Base-by-base conservation (phyloP, 257 asterid species). In the Lycium barbarum region DNA sequence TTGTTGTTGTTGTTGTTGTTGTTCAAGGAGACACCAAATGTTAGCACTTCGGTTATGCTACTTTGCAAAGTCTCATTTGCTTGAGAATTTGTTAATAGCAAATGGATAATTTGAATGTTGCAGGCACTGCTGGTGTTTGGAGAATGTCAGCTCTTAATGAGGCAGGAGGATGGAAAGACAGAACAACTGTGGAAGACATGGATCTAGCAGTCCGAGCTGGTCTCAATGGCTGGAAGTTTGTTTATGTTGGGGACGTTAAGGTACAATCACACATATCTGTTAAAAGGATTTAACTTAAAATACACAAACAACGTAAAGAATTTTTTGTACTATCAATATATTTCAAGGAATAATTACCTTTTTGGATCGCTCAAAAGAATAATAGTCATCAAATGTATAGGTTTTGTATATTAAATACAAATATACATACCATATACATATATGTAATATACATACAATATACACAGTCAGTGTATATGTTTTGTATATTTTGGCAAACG, bases 101-200 rank as follows among this genome's bases (percentile, higher is more conserved):
- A 20, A 20, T 49, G 38, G 17, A 12, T 20, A 12, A n/a, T 47
- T 6, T 33, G 53, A 33, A 54, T 33, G 18, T 45, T 86, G 72
- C 84, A 84, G 98, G 98, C 84, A 96, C 99, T 63, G 99, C 99
- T 74, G 99, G 99, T 43, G 97, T 96, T 26, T 94, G 99, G 99
- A 92, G 99, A 87, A 84, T 93, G 17, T 89, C 98, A 13, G 99
- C 99, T 8, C 90, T 96, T 12, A 92, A 93, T 2, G 98, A 96
- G 91, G 99, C 99, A 6, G 99, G 98, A 38, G 99, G 99, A 55
- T 96, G 99, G 99, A 96, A 96, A 78, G 98, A 93, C 26, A 92
- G 98, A 43, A 96, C 99, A 2, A 96, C 99, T 0, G 99, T 94
- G 0, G 99, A 96, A 88, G 99, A 96, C 67, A 96, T 96, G 99